These are phyloP conservation scores for Aspergillus vadensis DNA, from an alignment of 2,329 filamentous ascomycete species.

Conservation along the genomic window DNA sequence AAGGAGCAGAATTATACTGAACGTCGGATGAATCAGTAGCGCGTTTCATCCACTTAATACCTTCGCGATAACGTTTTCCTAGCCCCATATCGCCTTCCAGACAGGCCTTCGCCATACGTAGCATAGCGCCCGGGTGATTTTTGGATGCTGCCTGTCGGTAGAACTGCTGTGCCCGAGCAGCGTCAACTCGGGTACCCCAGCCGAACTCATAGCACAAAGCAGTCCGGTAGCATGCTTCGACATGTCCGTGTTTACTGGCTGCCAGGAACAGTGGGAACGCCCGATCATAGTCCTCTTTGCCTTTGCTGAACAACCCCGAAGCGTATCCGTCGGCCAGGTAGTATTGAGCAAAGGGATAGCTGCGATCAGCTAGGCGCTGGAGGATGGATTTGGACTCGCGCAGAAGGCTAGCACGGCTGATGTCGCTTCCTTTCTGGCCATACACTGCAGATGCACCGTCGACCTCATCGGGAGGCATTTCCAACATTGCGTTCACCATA, in stretches of 20 bases:
- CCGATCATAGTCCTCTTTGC: conserved; percentile 85
- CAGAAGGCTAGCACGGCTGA: conserved; percentile 67
- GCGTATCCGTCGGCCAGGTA: conserved; percentile 94
- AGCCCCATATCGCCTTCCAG: conserved; percentile 84
- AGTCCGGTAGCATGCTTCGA: conserved; percentile 90
- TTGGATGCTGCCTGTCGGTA: conserved; percentile 88
- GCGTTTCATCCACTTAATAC: conserved; percentile 93
- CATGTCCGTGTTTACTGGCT: conserved; percentile 94
- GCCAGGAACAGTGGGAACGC: conserved; percentile 91
- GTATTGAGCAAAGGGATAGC: conserved; percentile 97
- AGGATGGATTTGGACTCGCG: conserved; percentile 88
- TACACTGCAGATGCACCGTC: conserved; percentile 29
- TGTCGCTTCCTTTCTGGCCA: conserved; percentile 36
- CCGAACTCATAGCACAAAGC: conserved; percentile 97
- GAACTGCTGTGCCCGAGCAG: conserved; percentile 89
- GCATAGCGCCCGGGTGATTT: conserved; percentile 92
- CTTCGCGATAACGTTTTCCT: conserved; percentile 82
- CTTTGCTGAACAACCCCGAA: conserved; percentile 92
- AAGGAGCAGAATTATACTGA: conserved; percentile 92
- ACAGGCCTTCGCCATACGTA: conserved; percentile 86
- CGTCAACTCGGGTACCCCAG: conserved; percentile 90
- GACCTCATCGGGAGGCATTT: conserved; percentile 62
- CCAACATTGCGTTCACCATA: conserved; percentile 84
- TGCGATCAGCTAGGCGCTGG: conserved; percentile 79
- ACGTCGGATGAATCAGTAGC: conserved; percentile 84